Evolutionary conservation across 805 yeast species (phyloP), one percentile per base, ranked within the genome.

Genomic region (Candida krabiensis): DNA sequence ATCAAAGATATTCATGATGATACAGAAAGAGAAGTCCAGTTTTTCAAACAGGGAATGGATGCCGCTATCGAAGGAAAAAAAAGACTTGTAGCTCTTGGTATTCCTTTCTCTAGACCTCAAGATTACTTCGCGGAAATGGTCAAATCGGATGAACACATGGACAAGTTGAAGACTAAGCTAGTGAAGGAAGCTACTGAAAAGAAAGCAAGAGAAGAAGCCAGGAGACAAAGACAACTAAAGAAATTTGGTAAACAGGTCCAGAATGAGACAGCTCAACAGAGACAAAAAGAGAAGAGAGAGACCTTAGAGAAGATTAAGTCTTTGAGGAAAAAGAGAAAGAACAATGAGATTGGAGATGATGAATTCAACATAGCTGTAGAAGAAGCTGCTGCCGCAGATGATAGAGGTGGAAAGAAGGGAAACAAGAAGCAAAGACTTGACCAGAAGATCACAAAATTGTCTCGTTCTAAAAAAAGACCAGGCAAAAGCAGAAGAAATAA

Each of bases 81-180:
- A 32, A 75, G 77, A 38, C 69, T 86, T 28, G 66, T 80, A 40
- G 80, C 80, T 55, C 73, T 86, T 49, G 82, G 83, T 57, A 80
- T 91, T 22, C 88, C 96, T 43, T 93, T 93, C 62, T 73, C 95
- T 19, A 79, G 99, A 63, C 99, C 99, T 25, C 69, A 78, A 55
- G 99, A 93, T 61, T 93, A 87, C 64, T 93, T 93, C 68, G 99
- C 99, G 14, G 99, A 93, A 67, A 93, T 93, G 99, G 86, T 89
- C 43, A 93, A 93, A 70, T 83, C 90, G 38, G 99, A 93, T 64
- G 96, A 88, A 63, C 99, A 93, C 65, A 93, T 93, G 99, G 96
- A 88, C 58, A 86, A 80, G 66, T 75, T 93, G 58, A 89, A 87
- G 72, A 68, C 71, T 56, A 88, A 86, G 65, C 73, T 91, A 52